Evolutionary conservation across 805 yeast species (phyloP).

Genomic region (Metschnikowia amazonensis): DNA sequence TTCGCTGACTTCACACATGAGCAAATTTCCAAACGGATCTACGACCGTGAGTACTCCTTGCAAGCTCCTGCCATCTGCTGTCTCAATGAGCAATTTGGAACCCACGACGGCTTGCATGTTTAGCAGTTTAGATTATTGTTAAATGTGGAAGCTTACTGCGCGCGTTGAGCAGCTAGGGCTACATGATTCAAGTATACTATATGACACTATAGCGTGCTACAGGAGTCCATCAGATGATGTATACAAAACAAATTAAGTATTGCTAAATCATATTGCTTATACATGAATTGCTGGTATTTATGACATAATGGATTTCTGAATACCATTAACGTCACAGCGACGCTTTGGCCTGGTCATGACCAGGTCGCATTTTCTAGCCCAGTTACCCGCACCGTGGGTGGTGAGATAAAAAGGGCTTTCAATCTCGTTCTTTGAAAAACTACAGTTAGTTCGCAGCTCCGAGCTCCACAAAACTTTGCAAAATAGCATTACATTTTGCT

Average conservation of each 20-base stretch:
- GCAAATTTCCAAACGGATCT: slow-evolving; percentile 42
- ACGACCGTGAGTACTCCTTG: slow-evolving; percentile 39
- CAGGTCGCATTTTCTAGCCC: background rate
- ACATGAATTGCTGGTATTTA: background rate
- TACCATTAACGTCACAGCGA: background rate
- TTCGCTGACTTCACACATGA: slow-evolving; percentile 35
- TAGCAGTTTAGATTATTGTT: background rate
- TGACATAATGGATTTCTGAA: background rate
- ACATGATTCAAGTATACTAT: background rate
- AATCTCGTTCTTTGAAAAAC: background rate
- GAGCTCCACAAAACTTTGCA: slow-evolving; percentile 16
- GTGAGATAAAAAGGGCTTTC: slow-evolving; percentile 2
- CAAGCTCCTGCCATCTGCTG: slow-evolving; percentile 30
- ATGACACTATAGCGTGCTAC: background rate
- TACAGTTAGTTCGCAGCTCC: slow-evolving; percentile 21
- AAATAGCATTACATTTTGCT: slow-evolving; percentile 6
- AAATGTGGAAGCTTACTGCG: background rate
- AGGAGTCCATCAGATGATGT: background rate
- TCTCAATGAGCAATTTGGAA: slow-evolving; percentile 23
- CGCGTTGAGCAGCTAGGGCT: background rate
- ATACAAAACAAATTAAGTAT: background rate
- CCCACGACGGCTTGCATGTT: slow-evolving; percentile 27
- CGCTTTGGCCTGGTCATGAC: background rate
- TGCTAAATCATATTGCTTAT: background rate
- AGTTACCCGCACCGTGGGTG: slow-evolving; percentile 13